Base-by-base conservation (phyloP, 2,329 filamentous ascomycete genomes). In the Chaetomium strumarium region DNA sequence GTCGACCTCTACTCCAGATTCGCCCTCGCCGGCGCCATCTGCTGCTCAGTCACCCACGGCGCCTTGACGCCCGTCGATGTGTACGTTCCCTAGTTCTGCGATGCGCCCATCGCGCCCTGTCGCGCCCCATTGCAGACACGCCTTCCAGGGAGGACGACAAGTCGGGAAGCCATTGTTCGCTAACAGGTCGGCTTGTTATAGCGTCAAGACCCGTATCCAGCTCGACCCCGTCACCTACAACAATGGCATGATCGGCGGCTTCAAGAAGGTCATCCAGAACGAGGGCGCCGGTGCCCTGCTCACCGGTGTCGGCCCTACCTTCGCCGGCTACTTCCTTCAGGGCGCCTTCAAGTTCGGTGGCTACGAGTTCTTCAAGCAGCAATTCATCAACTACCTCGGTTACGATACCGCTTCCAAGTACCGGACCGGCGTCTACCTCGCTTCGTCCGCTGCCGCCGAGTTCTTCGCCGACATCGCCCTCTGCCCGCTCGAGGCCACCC, bases 31-130 rank as follows among this genome's bases (percentile, higher is more conserved):
- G 93, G 93, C 77, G 93, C 93, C 66, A 78, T 97, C 80, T 96
- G 93, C 85, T 99, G 93, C 77, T 93, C 91, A 66, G 78, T 97
- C 77, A 99, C 93, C 70, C 93, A 99, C 83, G 93, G 92, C 75
- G 87, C 81, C 69, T 85, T 97, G 67, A 99, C 93, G 64, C 93
- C 93, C 70, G 90, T 99, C 74, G 93, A 99, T 88, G 93, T 99
- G 92, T 97, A 57, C 52, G 52, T 57, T 39, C 49, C 38, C 41
- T 19, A 9, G 16, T 14, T 38, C 2, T 29, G 19, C 48, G n/a
- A 31, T n/a, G 13, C 39, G 40, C 34, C n/a, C 17, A 38, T 30
- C 24, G 40, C 45, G 33, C 20, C 19, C 33, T 40, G 44, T 13
- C 20, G 10, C 31, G 16, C 30, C 13, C 34, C 13, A 4, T 37